Percentiles rank a stretch among this genome's conserved stretches.
Conservation (phyloP, 163 green algal genomes). For the Chlamydomonas reinhardtii region DNA sequence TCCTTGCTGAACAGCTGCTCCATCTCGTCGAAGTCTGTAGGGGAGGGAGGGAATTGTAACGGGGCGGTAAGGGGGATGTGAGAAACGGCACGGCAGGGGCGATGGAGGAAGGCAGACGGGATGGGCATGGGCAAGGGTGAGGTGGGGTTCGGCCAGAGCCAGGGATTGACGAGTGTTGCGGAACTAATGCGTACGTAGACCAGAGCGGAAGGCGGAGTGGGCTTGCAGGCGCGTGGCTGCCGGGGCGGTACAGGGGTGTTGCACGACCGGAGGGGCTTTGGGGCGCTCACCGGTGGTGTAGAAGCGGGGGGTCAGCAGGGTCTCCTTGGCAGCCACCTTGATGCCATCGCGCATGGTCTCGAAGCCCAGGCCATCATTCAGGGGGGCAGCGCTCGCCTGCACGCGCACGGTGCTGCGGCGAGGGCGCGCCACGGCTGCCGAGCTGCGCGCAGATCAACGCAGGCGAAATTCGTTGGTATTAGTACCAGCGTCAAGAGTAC, state of each 20-base stretch:
- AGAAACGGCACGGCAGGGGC: too few relatives aligned
- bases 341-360: conserved; percentile 79
- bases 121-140: too few relatives aligned
- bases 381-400: conserved; percentile 13
- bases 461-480: background rate
- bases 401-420: conserved; percentile 15
- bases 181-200: too few relatives aligned
- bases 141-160: too few relatives aligned
- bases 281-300: conserved; percentile 66
- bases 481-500: background rate
- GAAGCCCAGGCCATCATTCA: conserved; percentile 66
- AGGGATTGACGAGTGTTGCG: too few relatives aligned
- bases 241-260: background rate
- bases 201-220: background rate
- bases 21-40: conserved; percentile 98
- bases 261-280: background rate
- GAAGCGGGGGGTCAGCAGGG: conserved; percentile 82
- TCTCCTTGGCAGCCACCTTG: conserved; percentile 78
- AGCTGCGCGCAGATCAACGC: background rate
- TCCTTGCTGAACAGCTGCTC: conserved; percentile 91
- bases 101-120: too few relatives aligned
- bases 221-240: background rate
- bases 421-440: background rate
- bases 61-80: background rate
- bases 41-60: too few relatives aligned